phyloP scores from a whole-genome alignment of 148 eudicot genomes.

The Amaranthus hypochondriacus region DNA sequence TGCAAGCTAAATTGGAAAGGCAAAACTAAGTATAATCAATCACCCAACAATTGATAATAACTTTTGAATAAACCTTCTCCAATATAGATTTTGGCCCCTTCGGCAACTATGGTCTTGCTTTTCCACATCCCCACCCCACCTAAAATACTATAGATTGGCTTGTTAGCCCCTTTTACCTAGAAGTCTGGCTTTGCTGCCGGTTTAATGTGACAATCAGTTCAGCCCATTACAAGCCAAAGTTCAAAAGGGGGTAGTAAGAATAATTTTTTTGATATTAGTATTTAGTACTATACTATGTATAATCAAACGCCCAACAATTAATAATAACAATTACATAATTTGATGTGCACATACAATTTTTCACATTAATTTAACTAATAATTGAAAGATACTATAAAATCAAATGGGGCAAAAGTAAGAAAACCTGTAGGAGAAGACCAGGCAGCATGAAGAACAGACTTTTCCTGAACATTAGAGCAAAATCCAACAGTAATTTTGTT shows the following conservation, averaged over 20 bases:
- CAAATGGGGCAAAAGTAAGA: neutral
- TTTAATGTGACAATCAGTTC: neutral
- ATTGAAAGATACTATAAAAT: neutral
- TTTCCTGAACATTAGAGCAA: conserved; percentile 88
- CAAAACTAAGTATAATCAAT: neutral
- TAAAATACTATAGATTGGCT: too few species aligned
- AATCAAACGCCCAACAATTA: too few species aligned
- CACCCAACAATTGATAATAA: neutral
- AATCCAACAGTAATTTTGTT: conserved; percentile 87
- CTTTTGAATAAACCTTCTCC: too few species aligned
- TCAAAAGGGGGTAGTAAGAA: neutral
- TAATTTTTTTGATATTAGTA: neutral
- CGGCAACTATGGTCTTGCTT: too few species aligned
- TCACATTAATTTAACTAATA: neutral
- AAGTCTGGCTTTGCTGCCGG: too few species aligned
- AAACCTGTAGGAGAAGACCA: conserved; percentile 95
- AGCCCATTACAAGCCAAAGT: neutral
- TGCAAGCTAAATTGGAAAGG: neutral
- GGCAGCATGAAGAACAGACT: conserved; percentile 89
- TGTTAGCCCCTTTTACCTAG: neutral
- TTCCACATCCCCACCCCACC: too few species aligned
- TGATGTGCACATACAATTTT: neutral
- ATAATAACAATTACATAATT: neutral
- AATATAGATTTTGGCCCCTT: too few species aligned
- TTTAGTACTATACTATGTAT: neutral